A percentile compares a stretch with the other conserved stretches of the same genome.
phyloP scores from a whole-genome alignment of 2,329 filamentous ascomycete genomes.

The Gnomoniopsis sp. region DNA sequence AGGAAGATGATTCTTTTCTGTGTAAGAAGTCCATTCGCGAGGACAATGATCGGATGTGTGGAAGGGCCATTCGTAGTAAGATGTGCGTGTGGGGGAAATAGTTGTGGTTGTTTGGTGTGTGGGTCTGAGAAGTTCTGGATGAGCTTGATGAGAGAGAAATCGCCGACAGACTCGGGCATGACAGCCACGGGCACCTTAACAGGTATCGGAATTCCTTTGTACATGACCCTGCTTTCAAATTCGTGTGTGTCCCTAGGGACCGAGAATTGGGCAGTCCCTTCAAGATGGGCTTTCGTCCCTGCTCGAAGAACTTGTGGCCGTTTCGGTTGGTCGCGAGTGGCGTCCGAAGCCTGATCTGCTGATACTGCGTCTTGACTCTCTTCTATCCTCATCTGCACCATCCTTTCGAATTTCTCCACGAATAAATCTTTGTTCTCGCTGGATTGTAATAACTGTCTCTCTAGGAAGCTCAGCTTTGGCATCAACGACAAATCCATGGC shows the following conservation, averaged over 20 bases:
- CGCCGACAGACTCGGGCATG: conserved; percentile 92
- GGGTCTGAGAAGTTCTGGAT: conserved; percentile 89
- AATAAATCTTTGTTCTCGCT: conserved; percentile 96
- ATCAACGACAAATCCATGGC: conserved; percentile 94
- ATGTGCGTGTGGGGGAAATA: conserved; percentile 84
- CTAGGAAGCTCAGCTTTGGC: conserved; percentile 78
- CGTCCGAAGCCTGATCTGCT: conserved; percentile 37
- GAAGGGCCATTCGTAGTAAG: conserved; percentile 85
- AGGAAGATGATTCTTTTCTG: conserved; percentile 97
- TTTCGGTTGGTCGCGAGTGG: conserved; percentile 45
- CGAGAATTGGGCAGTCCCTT: conserved; percentile 63
- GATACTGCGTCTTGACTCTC: conserved; percentile 49
- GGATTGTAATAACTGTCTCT: conserved; percentile 80
- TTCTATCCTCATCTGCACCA: conserved; percentile 78
- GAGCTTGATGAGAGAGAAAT: conserved; percentile 95
- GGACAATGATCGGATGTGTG: conserved; percentile 92
- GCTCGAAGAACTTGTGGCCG: conserved; percentile 52
- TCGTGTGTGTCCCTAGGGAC: conserved; percentile 95
- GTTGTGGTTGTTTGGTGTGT: conserved; percentile 77
- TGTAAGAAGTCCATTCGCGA: conserved; percentile 90
- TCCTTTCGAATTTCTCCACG: conserved; percentile 93
- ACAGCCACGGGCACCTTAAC: conserved; percentile 94
- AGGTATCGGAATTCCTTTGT: conserved; percentile 94
- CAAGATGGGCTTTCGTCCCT: conserved; percentile 60
- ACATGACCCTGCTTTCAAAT: conserved; percentile 91